A percentile compares a stretch with the other conserved stretches of the same genome.
Conservation (phyloP, 305 asterid genomes). For the Fraxinus platypoda region DNA sequence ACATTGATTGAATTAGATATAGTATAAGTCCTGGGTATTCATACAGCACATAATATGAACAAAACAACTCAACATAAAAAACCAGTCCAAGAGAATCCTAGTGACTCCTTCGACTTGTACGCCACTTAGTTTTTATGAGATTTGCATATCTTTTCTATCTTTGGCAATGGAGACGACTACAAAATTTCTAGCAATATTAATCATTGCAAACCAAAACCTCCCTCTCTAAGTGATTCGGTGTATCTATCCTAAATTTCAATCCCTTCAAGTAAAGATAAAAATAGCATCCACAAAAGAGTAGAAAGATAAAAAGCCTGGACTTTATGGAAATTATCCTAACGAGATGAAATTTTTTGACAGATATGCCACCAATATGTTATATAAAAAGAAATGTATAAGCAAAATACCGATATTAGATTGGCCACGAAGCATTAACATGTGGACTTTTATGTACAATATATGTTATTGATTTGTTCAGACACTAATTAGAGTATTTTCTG, state of each 20-base stretch:
- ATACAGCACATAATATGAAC: not conserved
- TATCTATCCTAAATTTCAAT: not conserved
- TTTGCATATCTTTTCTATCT: not conserved
- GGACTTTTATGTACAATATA: not conserved
- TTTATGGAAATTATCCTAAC: not conserved
- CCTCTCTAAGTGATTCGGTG: not conserved
- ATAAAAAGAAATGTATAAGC: not conserved
- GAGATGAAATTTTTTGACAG: not conserved
- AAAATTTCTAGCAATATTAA: not conserved
- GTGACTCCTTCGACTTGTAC: not conserved
- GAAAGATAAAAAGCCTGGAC: not conserved
- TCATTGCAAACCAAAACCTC: not conserved
- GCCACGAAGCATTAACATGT: not conserved
- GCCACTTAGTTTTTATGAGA: not conserved
- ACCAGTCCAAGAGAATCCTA: not conserved
- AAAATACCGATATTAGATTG: not conserved
- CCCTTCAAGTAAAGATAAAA: not conserved
- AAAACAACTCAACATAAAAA: not conserved
- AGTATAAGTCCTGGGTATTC: not conserved
- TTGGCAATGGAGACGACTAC: not conserved
- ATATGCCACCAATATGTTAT: not conserved
- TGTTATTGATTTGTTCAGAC: constrained; percentile 8
- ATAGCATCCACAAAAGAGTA: not conserved
- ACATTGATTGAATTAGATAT: not conserved
- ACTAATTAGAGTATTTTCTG: constrained; percentile 2